A percentile compares a stretch with the other conserved stretches of the same genome.
These are phyloP conservation scores for Vitis rupestris DNA, from an alignment of 164 flowering plant genomes.

Conservation along the genomic window DNA sequence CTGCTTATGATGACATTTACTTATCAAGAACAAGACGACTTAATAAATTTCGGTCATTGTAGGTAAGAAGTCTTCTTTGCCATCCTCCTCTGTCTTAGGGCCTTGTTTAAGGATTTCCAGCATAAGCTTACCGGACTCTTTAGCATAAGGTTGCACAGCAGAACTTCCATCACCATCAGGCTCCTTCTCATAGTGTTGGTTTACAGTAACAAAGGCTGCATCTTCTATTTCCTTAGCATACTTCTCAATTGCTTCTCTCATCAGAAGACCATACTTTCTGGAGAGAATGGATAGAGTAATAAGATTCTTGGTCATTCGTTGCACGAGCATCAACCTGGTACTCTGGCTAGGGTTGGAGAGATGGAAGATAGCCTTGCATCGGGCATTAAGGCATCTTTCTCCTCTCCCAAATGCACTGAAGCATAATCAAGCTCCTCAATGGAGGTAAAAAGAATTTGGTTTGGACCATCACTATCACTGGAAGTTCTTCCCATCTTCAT, in stretches of 20 bases:
- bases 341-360: background rate
- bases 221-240: slow-evolving; percentile 53
- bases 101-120: too few species aligned
- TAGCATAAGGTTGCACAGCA: slow-evolving; percentile 55
- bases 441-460: slow-evolving; percentile 10
- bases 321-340: slow-evolving; percentile 34
- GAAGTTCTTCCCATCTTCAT: slow-evolving; percentile 17
- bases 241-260: slow-evolving; percentile 53
- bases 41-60: too few species aligned
- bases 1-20: too few species aligned
- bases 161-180: slow-evolving; percentile 71
- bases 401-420: slow-evolving; percentile 14
- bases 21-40: too few species aligned
- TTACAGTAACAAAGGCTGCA: slow-evolving; percentile 17
- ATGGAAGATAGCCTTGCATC: slow-evolving; percentile 21
- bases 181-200: slow-evolving; percentile 44
- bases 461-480: slow-evolving; percentile 10
- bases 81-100: too few species aligned
- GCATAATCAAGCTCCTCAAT: slow-evolving; percentile 14
- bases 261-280: slow-evolving; percentile 53
- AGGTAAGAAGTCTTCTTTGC: too few species aligned
- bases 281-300: slow-evolving; percentile 54
- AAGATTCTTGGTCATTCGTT: slow-evolving; percentile 54
- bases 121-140: too few species aligned
- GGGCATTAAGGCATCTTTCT: slow-evolving; percentile 11